Evolutionary conservation across 306 rosid genomes (phyloP).

Genomic region (Pueraria montana): DNA sequence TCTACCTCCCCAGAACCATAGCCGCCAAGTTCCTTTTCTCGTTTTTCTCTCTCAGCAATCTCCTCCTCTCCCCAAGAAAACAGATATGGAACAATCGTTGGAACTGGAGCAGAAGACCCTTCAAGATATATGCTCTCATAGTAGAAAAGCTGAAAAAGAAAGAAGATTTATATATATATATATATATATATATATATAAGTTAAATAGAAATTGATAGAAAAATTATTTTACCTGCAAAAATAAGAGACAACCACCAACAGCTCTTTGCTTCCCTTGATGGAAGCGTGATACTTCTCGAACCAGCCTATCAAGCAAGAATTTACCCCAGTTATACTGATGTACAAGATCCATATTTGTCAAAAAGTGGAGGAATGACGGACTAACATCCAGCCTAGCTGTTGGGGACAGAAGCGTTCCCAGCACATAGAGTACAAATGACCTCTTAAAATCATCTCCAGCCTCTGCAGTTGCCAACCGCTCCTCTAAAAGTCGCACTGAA

Average conservation of each 20-base stretch:
- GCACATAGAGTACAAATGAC: background rate
- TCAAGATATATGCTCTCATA: slow-evolving; percentile 5
- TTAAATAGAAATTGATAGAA: background rate
- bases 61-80: slow-evolving; percentile 25
- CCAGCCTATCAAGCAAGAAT: slow-evolving; percentile 10
- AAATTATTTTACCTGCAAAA: slow-evolving; percentile 4
- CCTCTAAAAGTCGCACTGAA: slow-evolving; percentile 22
- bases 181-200: background rate
- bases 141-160: slow-evolving; percentile 21
- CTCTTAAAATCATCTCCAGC: slow-evolving; percentile 22
- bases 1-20: slow-evolving; percentile 28
- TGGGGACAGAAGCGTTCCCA: slow-evolving; percentile 18
- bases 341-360: slow-evolving; percentile 21
- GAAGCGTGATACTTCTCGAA: slow-evolving; percentile 7
- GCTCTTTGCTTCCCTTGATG: slow-evolving; percentile 20
- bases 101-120: background rate
- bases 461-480: slow-evolving; percentile 1
- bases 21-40: slow-evolving; percentile 19
- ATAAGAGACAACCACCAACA: slow-evolving; percentile 31
- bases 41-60: slow-evolving; percentile 24
- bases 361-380: slow-evolving; percentile 15
- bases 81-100: background rate
- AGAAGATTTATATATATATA: background rate
- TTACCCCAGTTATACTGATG: slow-evolving; percentile 21
- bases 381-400: slow-evolving; percentile 33